Conservation (phyloP, 2,329 filamentous ascomycete species). For the Microdochium bolleyi region DNA sequence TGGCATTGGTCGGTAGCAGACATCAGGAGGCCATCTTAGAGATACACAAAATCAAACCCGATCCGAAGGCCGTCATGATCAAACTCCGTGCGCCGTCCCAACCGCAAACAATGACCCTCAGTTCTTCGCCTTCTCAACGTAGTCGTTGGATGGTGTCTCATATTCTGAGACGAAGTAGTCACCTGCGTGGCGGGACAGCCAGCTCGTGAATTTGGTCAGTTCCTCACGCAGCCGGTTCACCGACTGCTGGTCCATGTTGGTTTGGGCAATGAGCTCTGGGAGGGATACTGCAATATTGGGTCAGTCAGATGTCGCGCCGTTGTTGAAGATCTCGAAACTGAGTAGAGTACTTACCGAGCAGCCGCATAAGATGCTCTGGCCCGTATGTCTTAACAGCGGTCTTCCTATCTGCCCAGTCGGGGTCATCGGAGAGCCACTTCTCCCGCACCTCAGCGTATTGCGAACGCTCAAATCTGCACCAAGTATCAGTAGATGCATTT, state of each 20-base stretch:
- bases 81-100: not conserved
- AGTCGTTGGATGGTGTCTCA: constrained; percentile 63
- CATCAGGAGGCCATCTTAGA: not conserved
- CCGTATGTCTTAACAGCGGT: constrained; percentile 78
- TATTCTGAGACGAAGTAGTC: constrained; percentile 74
- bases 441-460: constrained; percentile 77
- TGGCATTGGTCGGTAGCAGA: no score
- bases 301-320: constrained; percentile 4
- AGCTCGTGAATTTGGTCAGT: constrained; percentile 75
- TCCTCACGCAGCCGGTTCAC: constrained; percentile 85
- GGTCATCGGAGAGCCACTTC: constrained; percentile 54
- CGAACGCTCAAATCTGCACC: constrained; percentile 70
- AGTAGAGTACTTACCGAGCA: constrained; percentile 61
- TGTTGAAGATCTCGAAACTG: not conserved
- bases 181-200: constrained; percentile 70
- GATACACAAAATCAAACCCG: not conserved
- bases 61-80: not conserved
- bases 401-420: constrained; percentile 57
- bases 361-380: constrained; percentile 80
- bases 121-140: constrained; percentile 56
- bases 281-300: constrained; percentile 57
- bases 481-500: constrained; percentile 11
- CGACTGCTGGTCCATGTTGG: constrained; percentile 93
- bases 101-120: constrained; percentile 1
- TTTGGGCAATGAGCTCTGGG: constrained; percentile 90